These are phyloP conservation scores for Paraphoma sp. DNA, from an alignment of 2,329 filamentous ascomycete genomes.

Conservation along the genomic window DNA sequence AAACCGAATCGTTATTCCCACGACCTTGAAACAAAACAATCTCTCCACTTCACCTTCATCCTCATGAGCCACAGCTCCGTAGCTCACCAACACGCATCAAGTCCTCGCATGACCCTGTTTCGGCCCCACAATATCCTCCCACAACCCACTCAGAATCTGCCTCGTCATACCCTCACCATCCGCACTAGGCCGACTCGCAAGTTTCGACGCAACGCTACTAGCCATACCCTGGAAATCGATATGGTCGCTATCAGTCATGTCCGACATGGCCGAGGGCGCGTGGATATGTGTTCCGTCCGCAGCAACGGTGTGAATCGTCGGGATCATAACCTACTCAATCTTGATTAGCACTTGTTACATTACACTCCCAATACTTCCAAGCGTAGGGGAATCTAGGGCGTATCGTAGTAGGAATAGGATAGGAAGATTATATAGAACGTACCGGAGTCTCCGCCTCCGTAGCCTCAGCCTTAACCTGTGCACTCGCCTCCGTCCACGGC, in stretches of 20 bases:
- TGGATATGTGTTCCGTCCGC: slow-evolving; percentile 56
- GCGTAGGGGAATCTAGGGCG: too few relatives aligned
- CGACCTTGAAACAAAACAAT: background rate
- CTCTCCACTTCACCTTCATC: background rate
- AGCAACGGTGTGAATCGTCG: slow-evolving; percentile 63
- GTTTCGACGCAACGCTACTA: slow-evolving; percentile 51
- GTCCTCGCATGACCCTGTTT: slow-evolving; percentile 30
- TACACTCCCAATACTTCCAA: background rate
- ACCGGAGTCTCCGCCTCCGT: slow-evolving; percentile 34
- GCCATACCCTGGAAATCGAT: slow-evolving; percentile 64
- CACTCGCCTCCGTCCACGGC: slow-evolving; percentile 28
- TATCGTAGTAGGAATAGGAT: background rate
- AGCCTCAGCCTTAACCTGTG: slow-evolving; percentile 21
- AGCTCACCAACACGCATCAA: background rate
- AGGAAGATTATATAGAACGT: slow-evolving; percentile 4
- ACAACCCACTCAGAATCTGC: slow-evolving; percentile 55
- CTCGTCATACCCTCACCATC: slow-evolving; percentile 49
- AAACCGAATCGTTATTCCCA: background rate
- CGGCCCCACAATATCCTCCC: slow-evolving; percentile 58
- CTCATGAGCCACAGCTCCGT: background rate
- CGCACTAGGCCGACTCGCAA: slow-evolving; percentile 48
- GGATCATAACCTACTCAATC: slow-evolving; percentile 57
- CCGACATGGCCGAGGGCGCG: slow-evolving; percentile 62
- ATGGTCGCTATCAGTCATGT: slow-evolving; percentile 63
- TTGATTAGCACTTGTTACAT: slow-evolving; percentile 5